These are phyloP conservation scores for Bothriochloa decipiens DNA, from an alignment of 176 grass and related monocot genomes.

Conservation along the genomic window DNA sequence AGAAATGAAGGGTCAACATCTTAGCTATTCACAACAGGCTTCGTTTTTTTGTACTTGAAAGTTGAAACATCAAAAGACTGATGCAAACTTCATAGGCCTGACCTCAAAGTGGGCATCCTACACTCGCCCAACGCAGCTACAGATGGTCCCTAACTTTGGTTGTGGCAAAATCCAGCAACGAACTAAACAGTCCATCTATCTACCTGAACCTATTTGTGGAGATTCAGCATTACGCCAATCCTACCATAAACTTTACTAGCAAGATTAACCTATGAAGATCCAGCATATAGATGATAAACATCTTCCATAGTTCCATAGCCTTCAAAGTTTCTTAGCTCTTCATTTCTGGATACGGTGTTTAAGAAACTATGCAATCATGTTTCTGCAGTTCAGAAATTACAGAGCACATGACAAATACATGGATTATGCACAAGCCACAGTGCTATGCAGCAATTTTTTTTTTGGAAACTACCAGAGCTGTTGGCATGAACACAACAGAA, in stretches of 20 bases:
- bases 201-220: background rate
- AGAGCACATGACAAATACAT: constrained; percentile 24
- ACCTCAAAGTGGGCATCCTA: background rate
- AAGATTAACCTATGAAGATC: background rate
- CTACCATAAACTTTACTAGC: background rate
- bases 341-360: background rate
- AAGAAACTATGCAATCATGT: background rate
- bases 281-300: background rate
- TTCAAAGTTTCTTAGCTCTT: constrained; percentile 25
- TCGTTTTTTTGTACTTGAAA: background rate
- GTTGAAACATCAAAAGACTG: background rate
- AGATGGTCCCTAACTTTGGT: background rate
- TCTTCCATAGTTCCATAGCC: background rate
- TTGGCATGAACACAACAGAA: background rate
- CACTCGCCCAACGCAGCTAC: background rate
- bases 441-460: background rate
- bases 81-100: background rate
- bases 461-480: background rate
- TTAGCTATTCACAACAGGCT: background rate
- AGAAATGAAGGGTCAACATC: background rate
- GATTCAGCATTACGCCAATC: background rate
- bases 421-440: constrained; percentile 27
- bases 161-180: background rate
- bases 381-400: background rate
- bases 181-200: background rate